Evolutionary conservation across 2,329 filamentous ascomycete species (phyloP).

Genomic region (Leptographium wingfieldii): DNA sequence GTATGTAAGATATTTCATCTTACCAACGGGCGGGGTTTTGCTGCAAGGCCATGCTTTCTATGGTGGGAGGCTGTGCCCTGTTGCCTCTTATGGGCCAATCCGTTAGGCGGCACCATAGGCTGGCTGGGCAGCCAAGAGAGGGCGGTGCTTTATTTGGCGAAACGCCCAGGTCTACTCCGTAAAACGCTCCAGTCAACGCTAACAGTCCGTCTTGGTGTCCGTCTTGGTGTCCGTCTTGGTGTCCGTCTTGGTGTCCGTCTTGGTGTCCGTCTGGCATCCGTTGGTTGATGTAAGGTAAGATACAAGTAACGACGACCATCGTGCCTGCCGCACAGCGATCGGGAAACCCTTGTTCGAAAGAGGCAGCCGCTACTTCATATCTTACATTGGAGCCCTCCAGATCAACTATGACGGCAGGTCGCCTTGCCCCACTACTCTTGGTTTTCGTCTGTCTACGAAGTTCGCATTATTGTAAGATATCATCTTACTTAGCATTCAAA

Average conservation of each 20-base stretch:
- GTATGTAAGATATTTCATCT: too few species aligned
- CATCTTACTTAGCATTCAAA: background rate
- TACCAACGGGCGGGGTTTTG: too few species aligned
- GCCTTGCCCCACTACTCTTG: background rate
- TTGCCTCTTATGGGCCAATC: too few species aligned
- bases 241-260: background rate
- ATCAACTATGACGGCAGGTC: background rate
- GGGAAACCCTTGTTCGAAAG: too few species aligned
- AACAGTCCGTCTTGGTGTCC: background rate
- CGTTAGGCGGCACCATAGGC: too few species aligned
- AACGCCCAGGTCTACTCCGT: background rate
- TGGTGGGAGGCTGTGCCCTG: too few species aligned
- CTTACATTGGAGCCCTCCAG: background rate
- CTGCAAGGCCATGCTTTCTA: too few species aligned
- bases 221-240: background rate
- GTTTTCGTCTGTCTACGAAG: background rate
- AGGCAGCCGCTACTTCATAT: background rate
- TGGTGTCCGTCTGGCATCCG: background rate
- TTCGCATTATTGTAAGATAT: background rate
- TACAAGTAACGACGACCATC: too few species aligned
- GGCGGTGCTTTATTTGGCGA: too few species aligned
- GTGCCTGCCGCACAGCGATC: background rate
- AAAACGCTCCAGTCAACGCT: background rate
- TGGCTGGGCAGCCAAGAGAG: too few species aligned
- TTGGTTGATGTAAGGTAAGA: too few species aligned